Evolutionary conservation across 352 stramenopile species (phyloP), one percentile per base, ranked within the genome.

Genomic region (Pythium chondricola): DNA sequence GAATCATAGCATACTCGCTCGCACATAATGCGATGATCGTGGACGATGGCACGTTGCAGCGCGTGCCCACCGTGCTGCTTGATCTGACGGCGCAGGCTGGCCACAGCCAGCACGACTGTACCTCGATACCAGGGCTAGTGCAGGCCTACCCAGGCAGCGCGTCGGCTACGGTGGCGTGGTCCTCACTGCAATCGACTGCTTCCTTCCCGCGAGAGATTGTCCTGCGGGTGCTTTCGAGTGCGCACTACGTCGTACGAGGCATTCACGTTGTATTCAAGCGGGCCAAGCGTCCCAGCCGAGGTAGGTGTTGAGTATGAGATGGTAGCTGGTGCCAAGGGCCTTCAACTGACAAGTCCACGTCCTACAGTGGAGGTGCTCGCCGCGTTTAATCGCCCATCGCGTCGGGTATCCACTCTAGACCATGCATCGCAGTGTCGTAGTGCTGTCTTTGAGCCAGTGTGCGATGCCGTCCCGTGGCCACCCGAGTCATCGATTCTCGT

Each of bases 121-220:
- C 5, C 20, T 24, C 14, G 18, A 24, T 48, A 6, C 41, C 25
- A 14, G 25, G 41, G 9, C 26, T 44, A 6, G 9, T 41, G 6
- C 17, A 3, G 8, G 35, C 22, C 17, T 4, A 17, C 8, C 8
- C 6, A 10, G 26, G 6, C 22, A 20, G 8, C n/a, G 17, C n/a
- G 18, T 10, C 35, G 10, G 17, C 17, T 5, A 16, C 22, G 6
- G 42, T 16, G 26, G n/a, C 26, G 5, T 48, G 42, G 42, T 8
- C 14, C 13, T 48, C 42, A 38, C 29, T 29, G 32, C 24, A 9
- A n/a, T 13, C 10, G 16, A 39, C 4, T 3, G 17, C 17, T 58
- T 5, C 13, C 4, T 48, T 46, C 22, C 61, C 67, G 14, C 55
- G 51, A 6, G 67, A 77, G 26, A 20, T 74, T 22, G 67, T 51